Percentiles rank a stretch among this genome's conserved stretches.
Evolutionary conservation across 1,139 yeast species (phyloP).

Genomic region (Kodamaea ohmeri): DNA sequence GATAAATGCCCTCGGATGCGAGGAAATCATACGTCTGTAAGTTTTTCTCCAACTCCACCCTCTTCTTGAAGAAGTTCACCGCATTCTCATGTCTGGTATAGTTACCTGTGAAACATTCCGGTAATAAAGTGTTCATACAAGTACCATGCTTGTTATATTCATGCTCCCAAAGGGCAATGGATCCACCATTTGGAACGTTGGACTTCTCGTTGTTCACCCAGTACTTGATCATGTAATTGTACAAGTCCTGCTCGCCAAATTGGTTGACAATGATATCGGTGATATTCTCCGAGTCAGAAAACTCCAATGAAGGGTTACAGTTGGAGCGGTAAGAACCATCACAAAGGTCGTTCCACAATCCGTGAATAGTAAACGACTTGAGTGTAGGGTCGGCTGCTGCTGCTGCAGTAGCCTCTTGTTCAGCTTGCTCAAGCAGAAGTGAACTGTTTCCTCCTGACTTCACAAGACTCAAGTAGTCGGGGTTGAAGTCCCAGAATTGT

Average conservation of each 20-base stretch:
- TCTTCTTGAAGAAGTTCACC: conserved; percentile 34
- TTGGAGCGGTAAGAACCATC: conserved; percentile 34
- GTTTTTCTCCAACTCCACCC: conserved; percentile 34
- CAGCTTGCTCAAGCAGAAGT: conserved; percentile 12
- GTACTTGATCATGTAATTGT: conserved; percentile 30
- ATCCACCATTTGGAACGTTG: conserved; percentile 29
- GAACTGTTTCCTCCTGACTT: conserved; percentile 8
- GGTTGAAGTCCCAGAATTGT: conserved; percentile 42
- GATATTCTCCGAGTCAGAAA: conserved; percentile 28
- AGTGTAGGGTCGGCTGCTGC: conserved; percentile 15
- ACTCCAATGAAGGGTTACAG: conserved; percentile 33
- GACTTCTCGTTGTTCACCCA: conserved; percentile 39
- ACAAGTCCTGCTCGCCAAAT: conserved; percentile 30
- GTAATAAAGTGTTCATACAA: conserved; percentile 42
- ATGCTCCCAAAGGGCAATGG: conserved; percentile 37
- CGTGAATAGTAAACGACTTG: conserved; percentile 39
- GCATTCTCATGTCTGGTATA: conserved; percentile 33
- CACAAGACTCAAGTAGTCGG: conserved; percentile 20
- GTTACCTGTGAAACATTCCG: conserved; percentile 33
- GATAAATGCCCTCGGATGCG: conserved; percentile 33
- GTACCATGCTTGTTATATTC: conserved; percentile 47
- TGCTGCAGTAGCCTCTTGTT: conserved; percentile 13
- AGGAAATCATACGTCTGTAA: conserved; percentile 37
- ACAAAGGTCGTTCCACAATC: conserved; percentile 42
- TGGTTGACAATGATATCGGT: conserved; percentile 29